Evolutionary conservation across 73 alveolate species (phyloP), one percentile per base, ranked within the genome.

Genomic region (Symbiodinium natans): DNA sequence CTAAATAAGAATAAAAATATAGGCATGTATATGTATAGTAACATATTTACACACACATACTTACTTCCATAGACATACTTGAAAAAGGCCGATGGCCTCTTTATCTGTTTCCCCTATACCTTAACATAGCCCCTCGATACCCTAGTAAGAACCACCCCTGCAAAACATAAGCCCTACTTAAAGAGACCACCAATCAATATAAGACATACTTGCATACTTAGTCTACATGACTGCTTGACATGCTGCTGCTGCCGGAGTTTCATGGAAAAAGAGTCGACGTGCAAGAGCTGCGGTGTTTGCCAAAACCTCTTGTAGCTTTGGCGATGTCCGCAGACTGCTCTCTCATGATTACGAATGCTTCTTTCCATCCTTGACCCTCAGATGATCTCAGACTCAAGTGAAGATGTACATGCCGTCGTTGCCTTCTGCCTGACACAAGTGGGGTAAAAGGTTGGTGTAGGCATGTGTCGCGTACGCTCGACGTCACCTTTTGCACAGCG

Each of bases 401-500:
- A 87, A 87, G 68, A 87, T 87, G 94, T 87, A 87, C 84, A 73
- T 87, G 94, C 94, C 94, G 41, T 87, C 33, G 41, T 87, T 73
- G 39, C 94, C 94, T 54, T 87, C 84, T 9, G 94, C 94, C 94
- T 87, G 56, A 25, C 82, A 29, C 40, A 68, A 29, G 36, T 6
- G 38, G 33, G 63, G 17, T 48, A 10, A n/a, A 71, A 71, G 1
- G 41, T 10, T 21, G 6, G 29, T 1, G n/a, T n/a, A n/a, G n/a
- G n/a, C n/a, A n/a, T n/a, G n/a, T n/a, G n/a, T n/a, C n/a, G n/a
- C n/a, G n/a, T 3, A 13, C 38, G 41, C 83, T 27, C 83, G 2
- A 71, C n/a, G 15, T 31, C 48, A 82, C 94, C 94, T 87, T 87
- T 84, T 87, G 94, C 59, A 87, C 94, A 27, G 94, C 94, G 36